Conservation (phyloP, 805 yeast species). For the Zygosaccharomyces kombuchaensis region DNA sequence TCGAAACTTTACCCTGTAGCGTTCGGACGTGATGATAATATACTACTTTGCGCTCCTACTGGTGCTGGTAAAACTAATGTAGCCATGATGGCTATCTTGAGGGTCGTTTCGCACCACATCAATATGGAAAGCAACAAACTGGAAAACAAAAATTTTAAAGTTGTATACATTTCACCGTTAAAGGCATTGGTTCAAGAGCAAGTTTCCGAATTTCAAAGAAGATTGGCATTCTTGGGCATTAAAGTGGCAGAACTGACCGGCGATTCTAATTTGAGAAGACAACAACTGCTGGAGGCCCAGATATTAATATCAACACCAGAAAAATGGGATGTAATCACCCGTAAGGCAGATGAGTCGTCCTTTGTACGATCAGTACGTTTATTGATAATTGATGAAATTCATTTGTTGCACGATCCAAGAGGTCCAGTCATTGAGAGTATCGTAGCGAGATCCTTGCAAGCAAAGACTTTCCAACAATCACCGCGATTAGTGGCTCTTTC, state of each 20-base stretch:
- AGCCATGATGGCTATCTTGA: conserved; percentile 78
- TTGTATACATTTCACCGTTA: conserved; percentile 87
- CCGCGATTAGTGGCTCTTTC: conserved; percentile 81
- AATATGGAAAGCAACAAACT: conserved; percentile 45
- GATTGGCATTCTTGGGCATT: conserved; percentile 60
- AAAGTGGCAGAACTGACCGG: conserved; percentile 87
- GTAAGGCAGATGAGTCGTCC: conserved; percentile 68
- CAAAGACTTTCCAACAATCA: conserved; percentile 38
- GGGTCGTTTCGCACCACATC: conserved; percentile 53
- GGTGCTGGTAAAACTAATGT: conserved; percentile 99
- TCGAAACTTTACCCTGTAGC: conserved; percentile 79
- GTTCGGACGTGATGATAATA: conserved; percentile 61
- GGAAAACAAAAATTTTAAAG: conserved; percentile 55
- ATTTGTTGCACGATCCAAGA: conserved; percentile 86
- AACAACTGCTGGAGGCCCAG: conserved; percentile 74
- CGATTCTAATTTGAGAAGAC: conserved; percentile 71
- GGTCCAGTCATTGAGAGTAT: conserved; percentile 92
- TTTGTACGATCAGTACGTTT: conserved; percentile 62
- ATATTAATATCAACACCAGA: conserved; percentile 91
- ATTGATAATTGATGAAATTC: conserved; percentile 87
- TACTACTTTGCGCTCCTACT: conserved; percentile 92
- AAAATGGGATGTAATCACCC: conserved; percentile 93
- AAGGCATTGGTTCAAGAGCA: conserved; percentile 96
- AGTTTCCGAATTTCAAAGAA: conserved; percentile 74
- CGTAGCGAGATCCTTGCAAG: conserved; percentile 61